Base-by-base conservation (phyloP, 768 basidiomycete genomes). In the Tubosaeta sp. region DNA sequence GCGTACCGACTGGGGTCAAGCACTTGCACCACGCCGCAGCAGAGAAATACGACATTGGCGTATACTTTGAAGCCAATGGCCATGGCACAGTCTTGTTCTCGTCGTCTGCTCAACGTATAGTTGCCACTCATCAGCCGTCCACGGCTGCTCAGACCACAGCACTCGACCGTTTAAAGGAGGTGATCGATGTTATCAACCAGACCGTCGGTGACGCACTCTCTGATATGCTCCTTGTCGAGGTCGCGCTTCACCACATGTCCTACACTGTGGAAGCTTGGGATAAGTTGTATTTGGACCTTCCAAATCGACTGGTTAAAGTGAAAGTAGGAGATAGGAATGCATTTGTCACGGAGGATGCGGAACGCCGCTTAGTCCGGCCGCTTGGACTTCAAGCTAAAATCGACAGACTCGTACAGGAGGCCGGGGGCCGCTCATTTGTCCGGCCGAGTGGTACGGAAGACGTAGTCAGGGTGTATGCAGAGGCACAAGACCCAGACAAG, bases 1-100 rank as follows among this genome's bases (percentile, higher is more conserved):
- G 97, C 66, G 94, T 95, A 7, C 77, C 92, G 2, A 99, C 97
- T 14, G 97, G 97, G 26, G 97, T 99, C 54, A 99, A 99, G 71
- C 90, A 98, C 67, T 82, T 98, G 44, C 97, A 99, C 67, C 95
- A 97, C 65, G 97, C 95, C 14, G 97, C 97, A 11, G 91, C 95
- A 62, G 82, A 86, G 62, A 82, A 85, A 62, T 98, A 86, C 70
- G 82, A 92, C 65, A 80, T 99, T 50, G 97, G 97, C n/a, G 91
- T 99, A 42, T 99, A 99, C 72, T 99, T 99, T 63, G 97, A 99
- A 70, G 97, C 97, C 32, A 99, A 99, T 66, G 97, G 97, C 3
- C 97, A 99, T 61, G 97, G 97, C 31, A 99, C 97, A 3, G 92
- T 98, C 43, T 71, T 98, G 50, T 98, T 99, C 74, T 97, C 97